These are phyloP conservation scores for Mucor sp. DNA, from an alignment of 371 early-diverging fungal species.

Conservation along the genomic window DNA sequence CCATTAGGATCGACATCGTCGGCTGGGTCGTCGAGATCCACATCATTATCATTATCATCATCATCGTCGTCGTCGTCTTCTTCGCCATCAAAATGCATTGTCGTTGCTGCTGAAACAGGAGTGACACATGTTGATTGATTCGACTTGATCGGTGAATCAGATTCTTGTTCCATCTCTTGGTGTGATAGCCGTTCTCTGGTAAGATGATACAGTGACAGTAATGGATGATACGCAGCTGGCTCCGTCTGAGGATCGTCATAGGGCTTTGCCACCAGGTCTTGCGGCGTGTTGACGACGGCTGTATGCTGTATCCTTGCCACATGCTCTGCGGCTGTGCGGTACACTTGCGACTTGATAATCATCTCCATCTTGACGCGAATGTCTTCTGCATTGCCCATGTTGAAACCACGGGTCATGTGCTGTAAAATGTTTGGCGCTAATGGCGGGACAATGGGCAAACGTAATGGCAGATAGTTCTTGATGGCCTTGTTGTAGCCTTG, in stretches of 20 bases:
- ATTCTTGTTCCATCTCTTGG: constrained; percentile 64
- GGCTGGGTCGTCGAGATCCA: not conserved
- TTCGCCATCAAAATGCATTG: not conserved
- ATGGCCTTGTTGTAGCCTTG: constrained; percentile 60
- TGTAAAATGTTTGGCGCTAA: constrained; percentile 67
- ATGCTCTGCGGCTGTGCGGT: constrained; percentile 24
- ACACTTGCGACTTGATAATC: constrained; percentile 41
- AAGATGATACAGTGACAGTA: constrained; percentile 83
- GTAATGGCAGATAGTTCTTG: constrained; percentile 62
- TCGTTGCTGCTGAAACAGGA: not conserved
- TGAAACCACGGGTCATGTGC: constrained; percentile 76
- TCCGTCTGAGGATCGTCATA: constrained; percentile 46
- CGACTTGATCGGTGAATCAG: constrained; percentile 1
- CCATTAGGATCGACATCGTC: not conserved
- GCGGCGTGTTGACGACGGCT: constrained; percentile 37
- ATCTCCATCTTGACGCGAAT: constrained; percentile 56
- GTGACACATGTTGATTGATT: not conserved
- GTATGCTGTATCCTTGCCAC: constrained; percentile 14
- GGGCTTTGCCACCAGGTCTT: constrained; percentile 36
- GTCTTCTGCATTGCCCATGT: constrained; percentile 76
- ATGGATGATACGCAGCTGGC: constrained; percentile 60
- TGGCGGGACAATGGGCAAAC: constrained; percentile 67
- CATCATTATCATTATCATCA: not conserved
- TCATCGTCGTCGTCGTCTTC: not conserved
- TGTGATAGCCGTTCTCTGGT: constrained; percentile 79